phyloP scores from a whole-genome alignment of 2,329 filamentous ascomycete species.

The Akanthomyces uredinophilus region DNA sequence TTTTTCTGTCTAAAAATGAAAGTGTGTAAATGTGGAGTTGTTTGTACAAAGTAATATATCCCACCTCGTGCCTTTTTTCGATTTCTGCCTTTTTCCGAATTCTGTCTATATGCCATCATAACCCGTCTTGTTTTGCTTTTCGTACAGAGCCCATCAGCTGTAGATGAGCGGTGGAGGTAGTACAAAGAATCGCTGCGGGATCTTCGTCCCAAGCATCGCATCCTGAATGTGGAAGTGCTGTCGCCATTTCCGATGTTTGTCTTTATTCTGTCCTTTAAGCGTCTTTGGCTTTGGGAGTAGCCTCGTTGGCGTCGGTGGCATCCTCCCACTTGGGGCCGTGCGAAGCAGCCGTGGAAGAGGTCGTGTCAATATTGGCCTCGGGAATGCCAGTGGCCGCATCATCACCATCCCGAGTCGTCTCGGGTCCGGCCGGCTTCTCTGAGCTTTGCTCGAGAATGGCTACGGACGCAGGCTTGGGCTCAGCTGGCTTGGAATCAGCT shows the following conservation, averaged over 20 bases:
- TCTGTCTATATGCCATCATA: conserved; percentile 12
- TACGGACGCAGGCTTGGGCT: too few species aligned
- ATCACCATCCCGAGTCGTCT: too few species aligned
- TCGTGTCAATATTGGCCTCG: not conserved
- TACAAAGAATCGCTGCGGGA: conserved; percentile 1
- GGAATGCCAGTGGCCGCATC: not conserved
- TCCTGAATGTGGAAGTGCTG: not conserved
- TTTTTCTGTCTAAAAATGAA: not conserved
- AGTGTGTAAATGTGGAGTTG: conserved; percentile 8
- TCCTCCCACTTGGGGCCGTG: conserved; percentile 23
- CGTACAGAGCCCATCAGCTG: not conserved
- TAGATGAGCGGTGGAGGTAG: not conserved
- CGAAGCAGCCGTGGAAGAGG: conserved; percentile 11
- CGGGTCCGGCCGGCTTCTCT: too few species aligned
- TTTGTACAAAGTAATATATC: conserved; percentile 15
- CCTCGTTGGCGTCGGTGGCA: conserved; percentile 26
- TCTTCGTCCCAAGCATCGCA: not conserved
- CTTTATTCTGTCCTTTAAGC: conserved; percentile 11
- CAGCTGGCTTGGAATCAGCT: conserved; percentile 9
- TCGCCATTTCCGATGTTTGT: not conserved
- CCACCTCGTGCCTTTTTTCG: not conserved
- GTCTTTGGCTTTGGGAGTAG: conserved; percentile 15
- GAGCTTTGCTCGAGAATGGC: too few species aligned
- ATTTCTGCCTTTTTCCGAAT: not conserved
- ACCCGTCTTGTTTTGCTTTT: conserved; percentile 6